Percentiles rank a stretch among this genome's conserved stretches.
Evolutionary conservation across 2,329 filamentous ascomycete species (phyloP).

Genomic region (Colletotrichum karsti): DNA sequence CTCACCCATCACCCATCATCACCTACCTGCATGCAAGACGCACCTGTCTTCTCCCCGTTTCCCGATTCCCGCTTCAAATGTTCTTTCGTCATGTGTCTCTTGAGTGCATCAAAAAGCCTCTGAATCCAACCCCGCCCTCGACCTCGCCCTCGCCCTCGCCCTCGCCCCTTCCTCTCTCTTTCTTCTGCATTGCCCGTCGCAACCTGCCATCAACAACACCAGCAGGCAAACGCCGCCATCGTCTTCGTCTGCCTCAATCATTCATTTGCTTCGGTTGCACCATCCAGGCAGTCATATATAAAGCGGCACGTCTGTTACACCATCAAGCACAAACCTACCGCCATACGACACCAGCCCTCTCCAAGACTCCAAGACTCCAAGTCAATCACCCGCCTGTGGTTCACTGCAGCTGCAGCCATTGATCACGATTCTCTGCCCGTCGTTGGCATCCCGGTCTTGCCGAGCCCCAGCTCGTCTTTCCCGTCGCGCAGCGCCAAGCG

Average conservation of each 20-base stretch:
- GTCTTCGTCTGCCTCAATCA: not conserved
- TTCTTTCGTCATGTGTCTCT: not conserved
- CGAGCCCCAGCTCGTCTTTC: constrained; percentile 12
- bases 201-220: not conserved
- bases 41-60: not conserved
- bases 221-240: not conserved
- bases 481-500: constrained; percentile 10
- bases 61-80: not conserved
- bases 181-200: not conserved
- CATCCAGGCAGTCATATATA: not conserved
- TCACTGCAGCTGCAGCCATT: not conserved
- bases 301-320: not conserved
- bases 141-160: not conserved
- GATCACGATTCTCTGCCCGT: not conserved
- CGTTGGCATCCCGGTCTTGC: not conserved
- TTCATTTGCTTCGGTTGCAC: not conserved
- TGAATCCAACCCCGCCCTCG: constrained; percentile 2
- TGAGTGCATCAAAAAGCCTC: not conserved
- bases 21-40: not conserved
- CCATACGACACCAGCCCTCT: not conserved
- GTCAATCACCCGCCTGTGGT: not conserved
- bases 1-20: too few relatives aligned
- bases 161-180: not conserved
- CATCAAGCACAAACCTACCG: not conserved
- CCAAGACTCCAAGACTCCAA: too few relatives aligned